Base-by-base conservation (phyloP, 768 basidiomycete species). In the Suillus clintonianus region DNA sequence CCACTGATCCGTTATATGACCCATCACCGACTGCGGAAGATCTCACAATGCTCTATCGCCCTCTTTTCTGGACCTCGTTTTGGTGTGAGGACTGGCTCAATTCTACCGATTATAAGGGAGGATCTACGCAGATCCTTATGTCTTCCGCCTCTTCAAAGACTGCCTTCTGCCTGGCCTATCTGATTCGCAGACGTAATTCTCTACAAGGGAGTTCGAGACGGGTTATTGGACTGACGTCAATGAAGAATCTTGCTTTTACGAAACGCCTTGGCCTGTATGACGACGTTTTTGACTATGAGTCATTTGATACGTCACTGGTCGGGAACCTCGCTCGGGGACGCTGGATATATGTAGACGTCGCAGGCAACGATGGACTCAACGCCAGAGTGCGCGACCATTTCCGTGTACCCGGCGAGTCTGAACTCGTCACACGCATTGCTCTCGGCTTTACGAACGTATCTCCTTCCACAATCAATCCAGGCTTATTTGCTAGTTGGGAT, bases 101-200 rank as follows among this genome's bases (percentile, higher is more conserved):
- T 62, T 75, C 80, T 6, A 78, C 82, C 3, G 67, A 71, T 27
- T 90, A 89, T 70, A 79, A 82, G 10, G 82, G 78, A 1, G 83
- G 79, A 7, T 81, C 81, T 5, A 77, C 77, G 3, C 69, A 71
- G 34, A 76, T 90, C 63, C 77, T 90, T 54, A 82, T 90, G 43
- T 89, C 89, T 2, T 89, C 88, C 47, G 89, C 89, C 0, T 90
- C 89, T 3, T 83, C 89, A 32, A 90, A 90, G 69, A 90, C 89
- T 1, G 88, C 89, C 0, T 89, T 90, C 71, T 88, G 85, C 64
- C 77, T 89, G 22, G 89, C 89, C 5, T 89, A 89, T 68, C 77
- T 84, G 59, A 78, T 89, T 27, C 70, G 77, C 7, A 85, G 85
- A 63, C 84, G 86, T 30, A 67, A 78, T 24, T 62, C 67, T 30